Evolutionary conservation across 148 eudicot species (phyloP).

Genomic region (Fagopyrum homotropicum): DNA sequence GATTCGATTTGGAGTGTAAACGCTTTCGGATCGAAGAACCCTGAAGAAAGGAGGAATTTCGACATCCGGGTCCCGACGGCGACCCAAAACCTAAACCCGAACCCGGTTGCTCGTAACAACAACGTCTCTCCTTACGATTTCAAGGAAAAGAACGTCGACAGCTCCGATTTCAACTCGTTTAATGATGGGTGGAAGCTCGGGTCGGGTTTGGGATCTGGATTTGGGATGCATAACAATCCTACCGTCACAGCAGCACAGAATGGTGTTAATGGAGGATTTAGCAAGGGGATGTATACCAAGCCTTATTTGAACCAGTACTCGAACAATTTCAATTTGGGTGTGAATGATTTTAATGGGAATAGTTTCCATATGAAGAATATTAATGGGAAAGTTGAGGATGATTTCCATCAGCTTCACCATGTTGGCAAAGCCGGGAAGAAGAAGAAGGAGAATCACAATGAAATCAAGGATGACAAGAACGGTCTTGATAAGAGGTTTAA

Average conservation of each 20-base stretch:
- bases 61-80: slow-evolving; percentile 41
- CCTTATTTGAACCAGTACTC: slow-evolving; percentile 29
- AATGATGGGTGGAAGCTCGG: slow-evolving; percentile 41
- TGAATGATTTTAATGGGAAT: slow-evolving; percentile 19
- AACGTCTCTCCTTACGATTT: slow-evolving; percentile 11
- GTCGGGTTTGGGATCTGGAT: slow-evolving; percentile 37
- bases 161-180: slow-evolving; percentile 28
- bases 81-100: not conserved
- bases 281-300: slow-evolving; percentile 69
- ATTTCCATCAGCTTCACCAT: slow-evolving; percentile 10
- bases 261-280: slow-evolving; percentile 73
- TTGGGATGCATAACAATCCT: slow-evolving; percentile 13
- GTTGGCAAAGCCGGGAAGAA: slow-evolving; percentile 45
- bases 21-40: slow-evolving; percentile 34
- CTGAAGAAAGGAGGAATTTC: slow-evolving; percentile 63
- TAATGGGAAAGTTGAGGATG: slow-evolving; percentile 29
- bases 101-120: slow-evolving; percentile 8
- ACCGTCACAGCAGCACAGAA: not conserved
- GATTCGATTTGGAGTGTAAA: slow-evolving; percentile 91
- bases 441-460: slow-evolving; percentile 33
- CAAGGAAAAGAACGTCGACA: slow-evolving; percentile 7
- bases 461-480: slow-evolving; percentile 29
- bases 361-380: slow-evolving; percentile 3
- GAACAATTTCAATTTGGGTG: slow-evolving; percentile 24
- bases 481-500: slow-evolving; percentile 88